Base-by-base conservation (phyloP, 306 rosid species). In the Boehmeria nivea region DNA sequence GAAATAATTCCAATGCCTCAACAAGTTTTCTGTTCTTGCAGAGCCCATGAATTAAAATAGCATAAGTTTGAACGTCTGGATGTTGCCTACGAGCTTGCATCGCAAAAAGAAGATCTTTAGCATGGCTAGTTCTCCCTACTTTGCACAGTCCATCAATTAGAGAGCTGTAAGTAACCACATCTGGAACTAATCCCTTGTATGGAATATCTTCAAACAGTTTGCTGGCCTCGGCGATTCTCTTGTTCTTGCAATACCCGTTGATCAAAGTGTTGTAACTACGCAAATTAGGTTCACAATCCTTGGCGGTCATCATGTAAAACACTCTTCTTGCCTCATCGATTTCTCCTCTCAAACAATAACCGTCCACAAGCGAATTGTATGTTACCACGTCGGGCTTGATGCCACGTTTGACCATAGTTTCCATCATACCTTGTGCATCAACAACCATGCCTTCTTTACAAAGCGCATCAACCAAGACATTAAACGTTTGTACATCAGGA, bases 1-100 rank as follows among this genome's bases (percentile, higher is more conserved):
- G 14, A 37, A 57, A 57, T 8, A 66, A 15, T 24, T n/a, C 31
- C 58, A 66, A 3, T 15, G 72, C 72, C 8, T 26, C 63, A 0
- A 5, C 24, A 22, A 57, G 18, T 18, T 40, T 33, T 43, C 15
- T 3, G 39, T 38, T 57, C 39, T 47, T 66, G 49, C 59, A 66
- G 2, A 66, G 24, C 1, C 65, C 72, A 18, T 58, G 40, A 27
- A 57, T 12, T 7, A 48, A 24, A 22, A 45, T 20, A 26, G 21
- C 8, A 20, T 55, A 58, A 3, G 59, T 47, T 13, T 17, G 33
- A 12, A 9, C 7, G 33, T 42, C 43, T n/a, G 53, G 69, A 64
- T 17, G 42, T 31, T 52, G 19, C 51, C 42, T 53, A 28, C 38
- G 60, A 51, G 11, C 43, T 22, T 52, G 8, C 51, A 53, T 64